A percentile compares a stretch with the other conserved stretches of the same genome.
Conservation (phyloP, 768 basidiomycete genomes). For the Termitomyces sp. region DNA sequence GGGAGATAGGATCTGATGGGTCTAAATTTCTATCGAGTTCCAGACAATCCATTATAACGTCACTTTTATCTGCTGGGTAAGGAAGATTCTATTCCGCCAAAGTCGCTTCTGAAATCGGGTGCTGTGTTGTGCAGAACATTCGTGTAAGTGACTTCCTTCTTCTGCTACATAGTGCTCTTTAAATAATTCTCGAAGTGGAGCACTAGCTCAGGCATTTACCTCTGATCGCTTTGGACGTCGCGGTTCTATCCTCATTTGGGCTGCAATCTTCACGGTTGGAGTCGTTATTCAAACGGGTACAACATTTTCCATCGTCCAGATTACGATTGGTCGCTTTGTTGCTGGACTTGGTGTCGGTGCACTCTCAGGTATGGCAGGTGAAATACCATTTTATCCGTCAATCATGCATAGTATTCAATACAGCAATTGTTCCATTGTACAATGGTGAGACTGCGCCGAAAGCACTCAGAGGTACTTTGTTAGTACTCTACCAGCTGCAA, state of each 20-base stretch:
- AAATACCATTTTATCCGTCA: background rate
- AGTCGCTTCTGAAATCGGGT: background rate
- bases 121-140: conserved; percentile 36
- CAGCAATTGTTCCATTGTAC: conserved; percentile 61
- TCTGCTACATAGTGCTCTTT: background rate
- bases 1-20: conserved; percentile 46
- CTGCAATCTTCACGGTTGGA: conserved; percentile 67
- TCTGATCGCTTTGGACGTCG: conserved; percentile 69
- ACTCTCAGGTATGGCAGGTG: conserved; percentile 50
- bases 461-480: conserved; percentile 61
- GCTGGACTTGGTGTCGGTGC: conserved; percentile 79
- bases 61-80: conserved; percentile 71
- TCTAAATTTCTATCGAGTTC: conserved; percentile 50
- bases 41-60: conserved; percentile 75
- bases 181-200: conserved; percentile 38
- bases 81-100: conserved; percentile 10
- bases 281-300: conserved; percentile 71
- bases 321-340: conserved; percentile 70
- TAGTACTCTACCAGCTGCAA: conserved; percentile 76
- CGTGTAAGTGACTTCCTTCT: conserved; percentile 32
- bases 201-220: conserved; percentile 69
- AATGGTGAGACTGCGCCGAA: conserved; percentile 80
- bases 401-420: background rate
- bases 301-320: conserved; percentile 53
- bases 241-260: conserved; percentile 75